Evolutionary conservation across 208 protist genomes (phyloP).

Genomic region (Trypanosoma vivax): DNA sequence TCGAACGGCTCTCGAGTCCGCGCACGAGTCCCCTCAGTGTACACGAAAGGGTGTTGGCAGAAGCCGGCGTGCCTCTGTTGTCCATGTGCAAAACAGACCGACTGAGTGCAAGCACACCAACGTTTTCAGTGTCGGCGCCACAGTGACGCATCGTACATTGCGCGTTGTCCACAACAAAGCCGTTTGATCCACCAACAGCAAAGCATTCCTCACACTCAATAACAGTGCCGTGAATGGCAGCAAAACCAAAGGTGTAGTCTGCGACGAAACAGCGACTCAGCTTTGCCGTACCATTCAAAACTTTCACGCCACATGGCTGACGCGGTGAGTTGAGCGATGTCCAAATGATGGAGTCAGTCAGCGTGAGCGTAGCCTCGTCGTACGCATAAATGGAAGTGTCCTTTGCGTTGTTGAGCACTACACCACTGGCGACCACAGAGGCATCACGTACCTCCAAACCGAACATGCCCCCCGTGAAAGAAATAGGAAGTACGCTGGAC

Average conservation of each 20-base stretch:
- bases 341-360: constrained; percentile 48
- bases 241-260: constrained; percentile 59
- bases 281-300: constrained; percentile 29
- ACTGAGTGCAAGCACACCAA: constrained; percentile 58
- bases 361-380: constrained; percentile 36
- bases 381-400: constrained; percentile 63
- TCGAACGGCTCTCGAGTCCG: constrained; percentile 52
- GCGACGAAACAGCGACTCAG: constrained; percentile 33
- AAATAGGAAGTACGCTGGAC: constrained; percentile 2
- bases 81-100: constrained; percentile 37
- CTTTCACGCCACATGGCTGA: constrained; percentile 46
- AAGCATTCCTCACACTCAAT: constrained; percentile 39
- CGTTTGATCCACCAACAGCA: constrained; percentile 49
- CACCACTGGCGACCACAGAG: constrained; percentile 28
- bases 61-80: constrained; percentile 23
- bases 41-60: constrained; percentile 42
- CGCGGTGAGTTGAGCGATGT: constrained; percentile 13
- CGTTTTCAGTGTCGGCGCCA: constrained; percentile 51
- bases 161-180: constrained; percentile 59
- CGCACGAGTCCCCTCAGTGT: constrained; percentile 39
- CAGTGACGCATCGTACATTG: constrained; percentile 33
- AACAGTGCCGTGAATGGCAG: constrained; percentile 32
- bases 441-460: constrained; percentile 55
- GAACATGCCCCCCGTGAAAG: constrained; percentile 56
- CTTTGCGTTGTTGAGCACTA: constrained; percentile 36